phyloP scores from a whole-genome alignment of 179 eudicot genomes.

The Spergularia azorica region DNA sequence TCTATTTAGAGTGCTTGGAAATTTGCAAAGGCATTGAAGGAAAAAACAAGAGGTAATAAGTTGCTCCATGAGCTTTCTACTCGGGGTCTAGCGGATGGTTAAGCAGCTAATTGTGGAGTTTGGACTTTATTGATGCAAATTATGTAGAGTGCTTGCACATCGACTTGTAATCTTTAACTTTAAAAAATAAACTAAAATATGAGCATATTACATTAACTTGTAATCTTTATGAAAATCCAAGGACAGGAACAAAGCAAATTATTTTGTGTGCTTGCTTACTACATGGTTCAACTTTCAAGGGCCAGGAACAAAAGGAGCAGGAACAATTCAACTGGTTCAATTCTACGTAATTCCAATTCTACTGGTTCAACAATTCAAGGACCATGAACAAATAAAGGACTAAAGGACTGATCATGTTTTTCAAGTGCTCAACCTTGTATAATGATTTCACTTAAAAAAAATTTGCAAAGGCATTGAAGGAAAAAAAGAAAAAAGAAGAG shows the following conservation, averaged over 20 bases:
- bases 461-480: no score
- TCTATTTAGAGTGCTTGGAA: no score
- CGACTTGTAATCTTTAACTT: no score
- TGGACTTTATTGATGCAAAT: not conserved
- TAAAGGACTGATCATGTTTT: not conserved
- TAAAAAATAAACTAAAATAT: no score
- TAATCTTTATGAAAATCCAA: no score
- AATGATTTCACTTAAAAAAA: no score
- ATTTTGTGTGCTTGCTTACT: not conserved
- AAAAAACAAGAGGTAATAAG: not conserved
- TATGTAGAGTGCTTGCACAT: no score
- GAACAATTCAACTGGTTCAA: no score
- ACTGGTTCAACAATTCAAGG: not conserved
- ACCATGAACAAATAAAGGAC: not conserved
- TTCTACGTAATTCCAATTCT: not conserved
- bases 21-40: no score
- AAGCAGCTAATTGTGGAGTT: not conserved
- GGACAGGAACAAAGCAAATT: no score
- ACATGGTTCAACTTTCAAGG: not conserved
- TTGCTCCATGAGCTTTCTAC: not conserved
- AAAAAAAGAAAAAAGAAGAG: no score
- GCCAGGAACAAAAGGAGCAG: not conserved
- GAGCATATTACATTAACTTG: no score
- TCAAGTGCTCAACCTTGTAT: not conserved
- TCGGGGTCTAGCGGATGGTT: not conserved